Percentiles rank a stretch among this genome's conserved stretches.
phyloP scores from a whole-genome alignment of 2,329 filamentous ascomycete species.

The Chaetomiaceae sp. region DNA sequence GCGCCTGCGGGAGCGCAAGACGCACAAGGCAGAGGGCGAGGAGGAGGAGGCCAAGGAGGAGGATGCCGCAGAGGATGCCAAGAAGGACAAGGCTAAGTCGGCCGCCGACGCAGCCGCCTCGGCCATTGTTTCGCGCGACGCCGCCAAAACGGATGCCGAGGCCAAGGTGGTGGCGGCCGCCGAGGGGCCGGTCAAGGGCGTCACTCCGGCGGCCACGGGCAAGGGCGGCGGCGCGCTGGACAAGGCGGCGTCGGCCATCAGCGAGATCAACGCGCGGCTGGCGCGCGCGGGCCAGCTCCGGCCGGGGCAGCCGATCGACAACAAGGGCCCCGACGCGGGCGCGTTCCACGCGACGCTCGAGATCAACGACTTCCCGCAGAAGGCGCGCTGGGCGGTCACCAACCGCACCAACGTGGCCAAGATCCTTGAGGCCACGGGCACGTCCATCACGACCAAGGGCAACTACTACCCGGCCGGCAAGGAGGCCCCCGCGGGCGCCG shows the following conservation, averaged over 20 bases:
- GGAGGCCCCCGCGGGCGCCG: constrained; percentile 64
- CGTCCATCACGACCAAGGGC: constrained; percentile 95
- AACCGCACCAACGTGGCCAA: constrained; percentile 98
- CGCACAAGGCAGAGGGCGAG: constrained; percentile 80
- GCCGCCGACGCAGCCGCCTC: constrained; percentile 59
- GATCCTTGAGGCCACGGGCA: constrained; percentile 89
- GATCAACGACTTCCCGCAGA: constrained; percentile 99
- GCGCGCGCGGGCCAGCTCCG: constrained; percentile 85
- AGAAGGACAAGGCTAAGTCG: constrained; percentile 61
- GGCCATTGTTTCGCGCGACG: constrained; percentile 48
- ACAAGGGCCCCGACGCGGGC: constrained; percentile 94
- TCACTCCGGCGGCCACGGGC: constrained; percentile 47
- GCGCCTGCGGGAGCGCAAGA: constrained; percentile 77
- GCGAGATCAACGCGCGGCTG: constrained; percentile 82
- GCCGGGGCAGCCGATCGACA: constrained; percentile 91
- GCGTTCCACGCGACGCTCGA: constrained; percentile 95
- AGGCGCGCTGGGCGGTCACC: constrained; percentile 96
- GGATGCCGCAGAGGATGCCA: constrained; percentile 60
- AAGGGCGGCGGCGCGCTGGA: constrained; percentile 61
- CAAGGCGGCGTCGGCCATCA: constrained; percentile 84
- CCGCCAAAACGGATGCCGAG: constrained; percentile 39
- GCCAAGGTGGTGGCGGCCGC: constrained; percentile 28
- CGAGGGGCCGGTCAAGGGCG: constrained; percentile 28
- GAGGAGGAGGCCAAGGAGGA: constrained; percentile 75
- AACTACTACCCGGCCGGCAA: constrained; percentile 81